phyloP scores from a whole-genome alignment of 2,329 filamentous ascomycete species.

The Exophiala spinifera region DNA sequence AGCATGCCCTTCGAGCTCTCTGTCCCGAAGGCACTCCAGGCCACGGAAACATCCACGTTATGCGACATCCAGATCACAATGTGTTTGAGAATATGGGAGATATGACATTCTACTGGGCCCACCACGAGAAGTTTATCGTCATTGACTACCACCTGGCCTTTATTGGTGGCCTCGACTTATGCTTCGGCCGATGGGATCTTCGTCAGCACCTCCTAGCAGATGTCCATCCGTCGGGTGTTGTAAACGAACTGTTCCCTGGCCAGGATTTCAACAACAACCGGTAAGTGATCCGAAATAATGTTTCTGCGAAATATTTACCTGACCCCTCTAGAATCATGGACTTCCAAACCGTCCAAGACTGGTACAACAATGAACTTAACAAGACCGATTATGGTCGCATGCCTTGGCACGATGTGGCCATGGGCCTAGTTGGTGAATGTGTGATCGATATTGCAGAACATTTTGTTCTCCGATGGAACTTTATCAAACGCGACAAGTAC shows the following conservation, averaged over 20 bases:
- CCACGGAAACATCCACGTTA: slow-evolving; percentile 80
- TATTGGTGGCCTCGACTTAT: slow-evolving; percentile 89
- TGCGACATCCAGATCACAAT: slow-evolving; percentile 94
- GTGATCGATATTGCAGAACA: slow-evolving; percentile 95
- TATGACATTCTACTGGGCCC: slow-evolving; percentile 97
- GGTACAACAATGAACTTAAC: slow-evolving; percentile 88
- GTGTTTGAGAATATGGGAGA: slow-evolving; percentile 89
- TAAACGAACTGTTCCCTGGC: slow-evolving; percentile 84
- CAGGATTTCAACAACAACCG: slow-evolving; percentile 97
- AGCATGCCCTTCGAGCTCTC: slow-evolving; percentile 73
- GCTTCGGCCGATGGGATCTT: slow-evolving; percentile 91
- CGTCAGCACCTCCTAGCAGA: slow-evolving; percentile 83
- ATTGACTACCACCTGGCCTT: slow-evolving; percentile 90
- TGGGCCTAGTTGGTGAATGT: slow-evolving; percentile 84
- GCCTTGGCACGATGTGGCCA: slow-evolving; percentile 96
- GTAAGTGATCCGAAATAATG: not conserved
- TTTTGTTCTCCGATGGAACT: slow-evolving; percentile 94
- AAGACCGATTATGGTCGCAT: slow-evolving; percentile 91
- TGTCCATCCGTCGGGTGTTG: slow-evolving; percentile 77
- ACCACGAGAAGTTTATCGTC: slow-evolving; percentile 97
- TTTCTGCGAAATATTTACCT: slow-evolving; percentile 2
- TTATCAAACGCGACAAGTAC: slow-evolving; percentile 95
- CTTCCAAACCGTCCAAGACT: slow-evolving; percentile 84
- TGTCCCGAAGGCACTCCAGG: slow-evolving; percentile 80
- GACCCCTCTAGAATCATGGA: slow-evolving; percentile 68